Evolutionary conservation across 2,329 filamentous ascomycete species (phyloP), one percentile per base, ranked within the genome.

Genomic region (Cladophialophora chaetospira): DNA sequence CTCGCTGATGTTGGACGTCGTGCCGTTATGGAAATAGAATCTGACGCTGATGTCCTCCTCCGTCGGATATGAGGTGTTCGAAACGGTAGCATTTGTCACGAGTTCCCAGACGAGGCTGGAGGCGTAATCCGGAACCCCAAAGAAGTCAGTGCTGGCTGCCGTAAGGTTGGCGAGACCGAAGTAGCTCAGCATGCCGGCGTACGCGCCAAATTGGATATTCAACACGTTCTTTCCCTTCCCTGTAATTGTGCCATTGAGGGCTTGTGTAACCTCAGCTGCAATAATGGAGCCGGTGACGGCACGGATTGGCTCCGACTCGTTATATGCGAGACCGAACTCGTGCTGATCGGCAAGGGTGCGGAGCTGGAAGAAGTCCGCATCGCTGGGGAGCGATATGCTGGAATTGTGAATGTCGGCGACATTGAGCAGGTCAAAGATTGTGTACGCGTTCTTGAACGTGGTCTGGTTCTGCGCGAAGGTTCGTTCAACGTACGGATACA

Each of bases 271-370:
- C 36, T 83, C 72, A 15, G 95, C 82, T 6, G 82, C 82, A 13
- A 97, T 75, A 51, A 84, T 82, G 1, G 85, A 83, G 33, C 84
- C 83, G 46, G 80, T 78, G 5, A 78, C 77, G 13, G 77, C 75
- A 21, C 76, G 75, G 52, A 76, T 71, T n/a, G 71, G 65, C 36
- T 77, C 74, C 2, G 73, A 72, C 65, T 77, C 73, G 75, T 95
- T 93, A 82, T 88, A 95, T 51, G 89, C 89, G 11, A 94, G 84
- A 67, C 86, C 87, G 78, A 83, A 96, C 72, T 97, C 88, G 72
- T 94, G 89, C 57, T 78, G 76, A 70, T 92, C 85, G 65, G 92
- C 91, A 28, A 94, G 83, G n/a, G 82, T 81, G 65, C 82, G 80
- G 55, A 94, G 82, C 69, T 88, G 83, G 44, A 84, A 87, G 59